Evolutionary conservation across 305 asterid genomes (phyloP).

Genomic region (Solanum hybrid): DNA sequence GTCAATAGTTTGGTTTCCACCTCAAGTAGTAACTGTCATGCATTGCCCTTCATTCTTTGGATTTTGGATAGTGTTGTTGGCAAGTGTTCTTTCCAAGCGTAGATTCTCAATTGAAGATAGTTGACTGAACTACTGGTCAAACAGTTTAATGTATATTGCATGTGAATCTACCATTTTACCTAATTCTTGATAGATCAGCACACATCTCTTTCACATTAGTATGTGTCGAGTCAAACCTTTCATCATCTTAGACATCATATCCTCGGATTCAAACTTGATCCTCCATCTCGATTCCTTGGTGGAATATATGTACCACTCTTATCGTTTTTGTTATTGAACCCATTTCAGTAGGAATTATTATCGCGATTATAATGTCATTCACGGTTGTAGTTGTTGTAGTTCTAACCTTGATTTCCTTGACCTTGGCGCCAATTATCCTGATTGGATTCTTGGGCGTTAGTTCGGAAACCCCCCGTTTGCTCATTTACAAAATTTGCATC

Average conservation of each 20-base stretch:
- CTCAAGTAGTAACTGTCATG: background rate
- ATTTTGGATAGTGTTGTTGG: background rate
- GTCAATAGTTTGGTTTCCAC: background rate
- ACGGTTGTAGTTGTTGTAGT: background rate
- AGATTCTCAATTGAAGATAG: background rate
- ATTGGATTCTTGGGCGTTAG: background rate
- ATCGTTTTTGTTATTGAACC: background rate
- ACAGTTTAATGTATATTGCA: too few species aligned
- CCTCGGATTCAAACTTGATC: background rate
- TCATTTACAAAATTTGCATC: background rate
- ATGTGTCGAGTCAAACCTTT: background rate
- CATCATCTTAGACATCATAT: background rate
- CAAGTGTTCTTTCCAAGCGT: background rate
- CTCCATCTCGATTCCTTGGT: background rate
- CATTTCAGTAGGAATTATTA: background rate
- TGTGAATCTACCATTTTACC: background rate
- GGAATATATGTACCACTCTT: background rate
- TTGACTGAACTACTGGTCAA: background rate
- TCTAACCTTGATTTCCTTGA: background rate
- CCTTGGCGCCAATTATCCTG: background rate
- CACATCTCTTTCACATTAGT: too few species aligned
- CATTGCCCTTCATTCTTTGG: background rate
- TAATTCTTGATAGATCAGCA: background rate
- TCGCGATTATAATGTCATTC: background rate
- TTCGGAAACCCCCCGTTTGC: background rate